A percentile compares a stretch with the other conserved stretches of the same genome.
Evolutionary conservation across 257 asterid genomes (phyloP).

Genomic region (Nicotiana sylvestris): DNA sequence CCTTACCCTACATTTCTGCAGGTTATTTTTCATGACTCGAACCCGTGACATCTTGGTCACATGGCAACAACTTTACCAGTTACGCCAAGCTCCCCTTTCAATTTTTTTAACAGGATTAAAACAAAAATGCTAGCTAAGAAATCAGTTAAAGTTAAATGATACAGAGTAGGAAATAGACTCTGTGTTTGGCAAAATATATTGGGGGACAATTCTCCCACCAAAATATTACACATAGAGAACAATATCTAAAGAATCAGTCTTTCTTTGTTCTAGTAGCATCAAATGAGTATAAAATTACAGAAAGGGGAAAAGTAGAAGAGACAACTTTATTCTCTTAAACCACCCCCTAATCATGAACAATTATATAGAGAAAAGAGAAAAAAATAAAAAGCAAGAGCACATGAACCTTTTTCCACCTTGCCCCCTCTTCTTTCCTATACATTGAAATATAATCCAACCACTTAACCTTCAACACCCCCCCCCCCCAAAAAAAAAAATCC

Average conservation of each 20-base stretch:
- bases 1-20: no score
- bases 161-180: neutral
- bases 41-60: no score
- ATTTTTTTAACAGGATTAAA: neutral
- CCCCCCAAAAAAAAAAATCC: no score
- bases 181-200: slow-evolving; percentile 20
- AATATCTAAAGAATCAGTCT: slow-evolving; percentile 40
- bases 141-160: neutral
- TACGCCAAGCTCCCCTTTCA: no score
- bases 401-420: slow-evolving; percentile 27
- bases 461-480: slow-evolving; percentile 23
- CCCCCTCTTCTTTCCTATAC: slow-evolving; percentile 61
- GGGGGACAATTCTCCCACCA: slow-evolving; percentile 17
- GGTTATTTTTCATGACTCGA: no score
- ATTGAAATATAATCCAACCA: slow-evolving; percentile 25
- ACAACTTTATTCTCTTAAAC: slow-evolving; percentile 55
- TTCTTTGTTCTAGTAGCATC: slow-evolving; percentile 30
- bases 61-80: no score
- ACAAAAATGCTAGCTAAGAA: neutral
- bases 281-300: slow-evolving; percentile 31
- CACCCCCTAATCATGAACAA: slow-evolving; percentile 41
- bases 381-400: slow-evolving; percentile 23
- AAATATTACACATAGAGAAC: slow-evolving; percentile 13
- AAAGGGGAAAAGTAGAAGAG: slow-evolving; percentile 64
- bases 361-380: slow-evolving; percentile 35